Conservation (phyloP, 225 moss, liverwort and hornwort species). For the Lunularia cruciata region DNA sequence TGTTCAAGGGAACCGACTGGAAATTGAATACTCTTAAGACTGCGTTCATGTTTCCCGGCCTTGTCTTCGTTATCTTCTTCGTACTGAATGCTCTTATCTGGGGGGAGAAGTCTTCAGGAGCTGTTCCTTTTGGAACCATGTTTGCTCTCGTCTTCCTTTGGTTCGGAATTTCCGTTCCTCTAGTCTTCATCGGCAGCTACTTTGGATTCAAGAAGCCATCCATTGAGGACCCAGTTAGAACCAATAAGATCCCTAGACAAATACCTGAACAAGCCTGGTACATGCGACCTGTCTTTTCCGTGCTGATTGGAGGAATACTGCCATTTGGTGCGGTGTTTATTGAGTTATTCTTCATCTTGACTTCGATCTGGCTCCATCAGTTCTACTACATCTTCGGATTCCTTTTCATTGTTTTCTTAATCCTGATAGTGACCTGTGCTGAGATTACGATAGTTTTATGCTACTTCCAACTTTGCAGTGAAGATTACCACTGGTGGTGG, state of each 20-base stretch:
- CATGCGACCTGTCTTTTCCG: constrained; percentile 75
- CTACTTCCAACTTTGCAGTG: constrained; percentile 96
- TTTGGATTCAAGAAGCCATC: constrained; percentile 80
- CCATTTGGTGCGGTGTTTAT: constrained; percentile 92
- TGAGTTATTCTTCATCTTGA: constrained; percentile 83
- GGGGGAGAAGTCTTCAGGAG: constrained; percentile 96
- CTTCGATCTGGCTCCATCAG: constrained; percentile 87
- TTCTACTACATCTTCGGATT: constrained; percentile 92
- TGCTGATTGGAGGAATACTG: constrained; percentile 75
- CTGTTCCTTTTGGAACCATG: constrained; percentile 92
- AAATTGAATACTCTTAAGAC: constrained; percentile 88
- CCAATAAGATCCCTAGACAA: constrained; percentile 95
- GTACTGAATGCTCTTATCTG: constrained; percentile 83
- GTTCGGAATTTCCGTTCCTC: constrained; percentile 86
- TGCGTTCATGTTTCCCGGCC: constrained; percentile 83
- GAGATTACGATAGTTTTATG: constrained; percentile 95
- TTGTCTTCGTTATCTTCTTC: constrained; percentile 78
- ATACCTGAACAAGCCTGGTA: constrained; percentile 91
- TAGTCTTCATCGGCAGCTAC: constrained; percentile 79
- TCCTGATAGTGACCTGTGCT: constrained; percentile 87
- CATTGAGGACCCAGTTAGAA: constrained; percentile 79
- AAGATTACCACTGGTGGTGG: constrained; percentile 97
- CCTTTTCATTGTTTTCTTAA: constrained; percentile 81
- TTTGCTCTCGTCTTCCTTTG: constrained; percentile 86
- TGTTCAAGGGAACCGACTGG: constrained; percentile 91